These are phyloP conservation scores for Carex cristatella DNA, from an alignment of 176 grass and related monocot species.

Conservation along the genomic window DNA sequence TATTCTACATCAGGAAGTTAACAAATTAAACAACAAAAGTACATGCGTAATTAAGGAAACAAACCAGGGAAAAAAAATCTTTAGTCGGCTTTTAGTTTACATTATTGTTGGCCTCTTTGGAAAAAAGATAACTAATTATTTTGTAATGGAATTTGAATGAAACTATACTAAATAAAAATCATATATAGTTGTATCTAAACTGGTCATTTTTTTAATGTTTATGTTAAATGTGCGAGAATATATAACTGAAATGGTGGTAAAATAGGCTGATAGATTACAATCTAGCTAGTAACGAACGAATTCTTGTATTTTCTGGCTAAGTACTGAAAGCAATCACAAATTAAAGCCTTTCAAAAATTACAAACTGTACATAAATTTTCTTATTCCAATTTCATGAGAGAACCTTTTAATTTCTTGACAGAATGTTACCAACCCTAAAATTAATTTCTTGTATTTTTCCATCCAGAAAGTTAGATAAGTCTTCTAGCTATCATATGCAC, in stretches of 20 bases:
- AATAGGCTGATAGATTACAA: not conserved
- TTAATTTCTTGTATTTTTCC: no score
- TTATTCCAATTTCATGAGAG: not conserved
- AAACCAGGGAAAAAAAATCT: no score
- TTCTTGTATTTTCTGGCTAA: not conserved
- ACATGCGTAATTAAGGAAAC: no score
- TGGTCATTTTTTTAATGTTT: not conserved
- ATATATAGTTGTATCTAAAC: not conserved
- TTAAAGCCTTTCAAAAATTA: not conserved
- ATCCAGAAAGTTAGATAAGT: no score
- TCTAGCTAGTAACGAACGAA: not conserved
- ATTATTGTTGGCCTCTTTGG: not conserved
- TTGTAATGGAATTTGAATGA: not conserved
- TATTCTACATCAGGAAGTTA: not conserved
- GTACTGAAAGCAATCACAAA: not conserved
- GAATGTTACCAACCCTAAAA: not conserved
- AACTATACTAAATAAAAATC: not conserved
- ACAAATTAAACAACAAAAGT: no score
- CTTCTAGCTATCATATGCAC: no score
- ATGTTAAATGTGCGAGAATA: not conserved
- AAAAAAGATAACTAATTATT: not conserved
- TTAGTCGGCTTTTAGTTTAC: not conserved
- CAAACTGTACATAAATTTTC: not conserved
- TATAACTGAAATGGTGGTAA: not conserved
- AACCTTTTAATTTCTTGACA: not conserved